phyloP scores from a whole-genome alignment of 129 eudicot species.

The Gnaphalium uliginosum region DNA sequence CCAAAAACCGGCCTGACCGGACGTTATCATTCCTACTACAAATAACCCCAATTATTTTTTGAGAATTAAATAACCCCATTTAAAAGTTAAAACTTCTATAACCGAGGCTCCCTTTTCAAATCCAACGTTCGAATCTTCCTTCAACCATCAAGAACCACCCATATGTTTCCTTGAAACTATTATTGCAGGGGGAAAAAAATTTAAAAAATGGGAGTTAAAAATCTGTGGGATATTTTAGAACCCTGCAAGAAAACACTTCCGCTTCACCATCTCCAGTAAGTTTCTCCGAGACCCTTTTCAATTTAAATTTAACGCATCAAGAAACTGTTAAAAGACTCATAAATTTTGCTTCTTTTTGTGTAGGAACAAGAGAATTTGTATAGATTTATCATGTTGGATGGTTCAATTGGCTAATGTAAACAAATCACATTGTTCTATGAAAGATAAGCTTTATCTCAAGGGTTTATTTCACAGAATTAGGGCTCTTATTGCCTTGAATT shows the following conservation, averaged over 20 bases:
- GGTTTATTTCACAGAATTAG: conserved; percentile 90
- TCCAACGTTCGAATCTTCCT: conserved; percentile 23
- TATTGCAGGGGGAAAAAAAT: not conserved
- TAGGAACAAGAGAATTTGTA: conserved; percentile 93
- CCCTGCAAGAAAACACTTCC: conserved; percentile 97
- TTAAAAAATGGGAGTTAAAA: conserved; percentile 73
- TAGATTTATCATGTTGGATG: conserved; percentile 98
- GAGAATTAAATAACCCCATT: not conserved
- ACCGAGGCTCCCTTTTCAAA: not conserved
- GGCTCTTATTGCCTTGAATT: conserved; percentile 88
- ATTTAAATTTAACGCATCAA: not conserved
- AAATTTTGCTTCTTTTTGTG: not conserved
- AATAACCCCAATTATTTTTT: too few relatives aligned
- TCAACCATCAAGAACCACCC: conserved; percentile 6
- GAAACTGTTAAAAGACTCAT: not conserved
- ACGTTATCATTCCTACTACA: too few relatives aligned
- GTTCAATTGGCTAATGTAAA: conserved; percentile 76
- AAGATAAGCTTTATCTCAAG: conserved; percentile 76
- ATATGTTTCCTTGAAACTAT: conserved; percentile 11
- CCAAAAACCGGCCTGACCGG: too few relatives aligned
- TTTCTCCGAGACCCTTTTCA: conserved; percentile 13
- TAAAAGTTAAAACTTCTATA: not conserved
- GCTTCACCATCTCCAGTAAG: conserved; percentile 91
- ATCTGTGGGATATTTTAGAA: conserved; percentile 89
- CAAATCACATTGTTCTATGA: conserved; percentile 57